A percentile compares a stretch with the other conserved stretches of the same genome.
Evolutionary conservation across 2,329 filamentous ascomycete genomes (phyloP).

Genomic region (Aspergillus sp.): DNA sequence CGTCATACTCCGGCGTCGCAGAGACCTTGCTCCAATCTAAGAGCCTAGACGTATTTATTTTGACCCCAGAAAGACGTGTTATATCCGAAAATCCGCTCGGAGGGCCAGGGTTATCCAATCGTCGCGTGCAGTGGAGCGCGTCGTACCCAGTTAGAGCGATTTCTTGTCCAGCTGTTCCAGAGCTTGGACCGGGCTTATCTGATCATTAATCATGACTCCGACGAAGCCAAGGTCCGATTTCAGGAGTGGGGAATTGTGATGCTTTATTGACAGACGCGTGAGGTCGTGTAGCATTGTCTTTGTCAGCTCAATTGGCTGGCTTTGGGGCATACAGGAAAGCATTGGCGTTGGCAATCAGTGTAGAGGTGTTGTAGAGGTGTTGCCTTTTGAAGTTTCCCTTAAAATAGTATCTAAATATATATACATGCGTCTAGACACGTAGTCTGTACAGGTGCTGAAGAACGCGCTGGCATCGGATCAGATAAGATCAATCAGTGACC

Average conservation of each 20-base stretch:
- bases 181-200: slow-evolving; percentile 10
- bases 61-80: slow-evolving; percentile 1
- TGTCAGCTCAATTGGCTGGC: not conserved
- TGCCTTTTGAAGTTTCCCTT: not conserved
- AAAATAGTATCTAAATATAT: not conserved
- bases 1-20: not conserved
- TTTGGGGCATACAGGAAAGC: not conserved
- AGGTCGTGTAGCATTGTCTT: not conserved
- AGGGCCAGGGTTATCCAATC: not conserved
- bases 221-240: slow-evolving; percentile 5
- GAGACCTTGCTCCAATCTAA: not conserved
- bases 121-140: slow-evolving; percentile 4
- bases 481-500: slow-evolving; percentile 7
- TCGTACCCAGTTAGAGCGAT: slow-evolving; percentile 3
- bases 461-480: slow-evolving; percentile 6
- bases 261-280: not conserved
- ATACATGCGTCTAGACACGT: not conserved
- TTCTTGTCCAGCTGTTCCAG: not conserved
- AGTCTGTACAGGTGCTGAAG: not conserved
- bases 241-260: slow-evolving; percentile 2
- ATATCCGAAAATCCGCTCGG: slow-evolving; percentile 15
- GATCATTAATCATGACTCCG: slow-evolving; percentile 13
- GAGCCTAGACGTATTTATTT: not conserved
- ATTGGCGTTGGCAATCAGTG: not conserved
- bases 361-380: too few species aligned